These are phyloP conservation scores for Aspergillus sergii DNA, from an alignment of 2,329 filamentous ascomycete genomes.

Conservation along the genomic window DNA sequence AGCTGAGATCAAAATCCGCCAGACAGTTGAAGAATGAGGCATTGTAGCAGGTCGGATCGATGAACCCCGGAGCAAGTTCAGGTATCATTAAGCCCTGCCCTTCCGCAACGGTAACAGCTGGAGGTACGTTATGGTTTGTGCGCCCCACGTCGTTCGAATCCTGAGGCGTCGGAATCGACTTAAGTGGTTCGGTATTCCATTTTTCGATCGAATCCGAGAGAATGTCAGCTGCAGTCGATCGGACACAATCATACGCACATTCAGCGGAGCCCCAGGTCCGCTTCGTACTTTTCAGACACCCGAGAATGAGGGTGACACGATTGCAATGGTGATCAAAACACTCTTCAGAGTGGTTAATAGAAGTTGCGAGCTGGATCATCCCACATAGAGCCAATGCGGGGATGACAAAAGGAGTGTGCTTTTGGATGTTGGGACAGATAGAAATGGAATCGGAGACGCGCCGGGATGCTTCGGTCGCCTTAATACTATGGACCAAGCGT, in stretches of 20 bases:
- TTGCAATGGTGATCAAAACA: constrained; percentile 43
- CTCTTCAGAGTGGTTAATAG: constrained; percentile 36
- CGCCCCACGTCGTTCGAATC: constrained; percentile 23
- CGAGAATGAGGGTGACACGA: constrained; percentile 38
- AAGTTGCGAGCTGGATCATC: constrained; percentile 38
- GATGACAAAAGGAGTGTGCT: constrained; percentile 36
- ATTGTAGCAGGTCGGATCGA: constrained; percentile 36
- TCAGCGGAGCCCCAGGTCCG: constrained; percentile 35
- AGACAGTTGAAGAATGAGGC: constrained; percentile 32
- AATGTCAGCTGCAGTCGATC: constrained; percentile 31
- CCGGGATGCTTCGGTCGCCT: constrained; percentile 38
- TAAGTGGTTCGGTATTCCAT: constrained; percentile 30
- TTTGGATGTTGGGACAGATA: constrained; percentile 34
- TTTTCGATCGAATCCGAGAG: constrained; percentile 31
- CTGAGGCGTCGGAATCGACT: constrained; percentile 23
- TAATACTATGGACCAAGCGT: constrained; percentile 38
- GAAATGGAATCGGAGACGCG: constrained; percentile 37
- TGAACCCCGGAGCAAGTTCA: constrained; percentile 29
- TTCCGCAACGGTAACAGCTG: constrained; percentile 21
- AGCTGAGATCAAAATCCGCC: constrained; percentile 30
- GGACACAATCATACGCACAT: constrained; percentile 29
- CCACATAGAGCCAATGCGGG: constrained; percentile 34
- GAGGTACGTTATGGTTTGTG: constrained; percentile 16
- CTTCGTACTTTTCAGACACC: constrained; percentile 35
- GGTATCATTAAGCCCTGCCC: constrained; percentile 30